phyloP scores from a whole-genome alignment of 441 rosid genomes.

The Pelargonium cotyledonis region DNA sequence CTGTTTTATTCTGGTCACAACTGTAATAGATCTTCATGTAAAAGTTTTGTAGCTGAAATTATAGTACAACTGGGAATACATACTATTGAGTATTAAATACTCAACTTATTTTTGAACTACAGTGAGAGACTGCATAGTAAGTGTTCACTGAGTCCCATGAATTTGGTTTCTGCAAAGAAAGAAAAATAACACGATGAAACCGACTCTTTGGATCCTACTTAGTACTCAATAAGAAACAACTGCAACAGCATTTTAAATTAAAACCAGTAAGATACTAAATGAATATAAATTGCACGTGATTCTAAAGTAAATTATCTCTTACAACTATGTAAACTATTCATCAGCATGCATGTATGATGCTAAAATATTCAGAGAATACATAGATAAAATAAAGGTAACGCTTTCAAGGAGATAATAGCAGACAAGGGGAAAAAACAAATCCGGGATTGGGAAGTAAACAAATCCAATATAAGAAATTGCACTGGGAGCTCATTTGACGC shows the following conservation, averaged over 20 bases:
- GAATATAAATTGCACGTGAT: background rate
- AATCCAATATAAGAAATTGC: background rate
- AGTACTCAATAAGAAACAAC: background rate
- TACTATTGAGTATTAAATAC: background rate
- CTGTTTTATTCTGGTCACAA: background rate
- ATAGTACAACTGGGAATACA: no score
- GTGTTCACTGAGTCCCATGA: background rate
- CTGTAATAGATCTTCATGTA: background rate
- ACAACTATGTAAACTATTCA: background rate
- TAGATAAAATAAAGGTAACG: background rate
- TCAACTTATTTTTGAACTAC: constrained; percentile 3
- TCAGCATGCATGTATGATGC: background rate
- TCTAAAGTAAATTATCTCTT: background rate
- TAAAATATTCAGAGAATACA: background rate
- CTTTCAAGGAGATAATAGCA: background rate
- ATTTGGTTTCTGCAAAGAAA: constrained; percentile 1
- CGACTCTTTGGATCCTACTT: background rate
- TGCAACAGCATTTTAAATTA: background rate
- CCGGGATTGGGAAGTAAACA: background rate
- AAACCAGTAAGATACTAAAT: background rate
- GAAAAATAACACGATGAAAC: background rate
- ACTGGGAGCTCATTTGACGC: background rate
- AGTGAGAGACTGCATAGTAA: background rate
- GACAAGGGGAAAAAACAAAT: background rate
- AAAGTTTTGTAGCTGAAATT: no score